Conservation (phyloP, 129 eudicot species). For the Saposhnikovia divaricata region DNA sequence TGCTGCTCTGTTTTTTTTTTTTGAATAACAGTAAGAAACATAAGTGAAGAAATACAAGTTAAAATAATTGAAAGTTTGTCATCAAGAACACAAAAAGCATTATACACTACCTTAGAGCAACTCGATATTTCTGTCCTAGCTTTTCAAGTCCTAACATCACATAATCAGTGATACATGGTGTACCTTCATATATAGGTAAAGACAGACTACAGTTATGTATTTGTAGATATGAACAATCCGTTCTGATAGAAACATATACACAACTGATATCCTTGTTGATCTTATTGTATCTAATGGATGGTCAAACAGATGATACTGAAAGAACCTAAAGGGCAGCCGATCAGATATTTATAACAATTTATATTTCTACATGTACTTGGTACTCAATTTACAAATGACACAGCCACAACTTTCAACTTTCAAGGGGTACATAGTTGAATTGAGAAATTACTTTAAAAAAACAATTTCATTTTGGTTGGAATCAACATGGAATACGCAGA, state of each 20-base stretch:
- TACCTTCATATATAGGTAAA: slow-evolving; percentile 38
- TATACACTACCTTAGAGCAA: slow-evolving; percentile 64
- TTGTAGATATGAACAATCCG: background rate
- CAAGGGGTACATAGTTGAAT: no score
- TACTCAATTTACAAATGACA: background rate
- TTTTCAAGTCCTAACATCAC: slow-evolving; percentile 99
- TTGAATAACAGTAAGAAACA: background rate
- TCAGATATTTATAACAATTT: background rate
- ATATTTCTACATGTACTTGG: background rate
- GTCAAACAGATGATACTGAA: background rate
- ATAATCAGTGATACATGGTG: slow-evolving; percentile 98
- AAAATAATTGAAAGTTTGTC: background rate
- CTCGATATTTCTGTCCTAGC: slow-evolving; percentile 88
- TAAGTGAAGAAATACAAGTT: background rate
- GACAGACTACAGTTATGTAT: background rate
- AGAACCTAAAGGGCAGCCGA: background rate
- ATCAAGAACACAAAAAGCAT: background rate
- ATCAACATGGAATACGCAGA: background rate
- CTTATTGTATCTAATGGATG: background rate
- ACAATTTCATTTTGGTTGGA: background rate
- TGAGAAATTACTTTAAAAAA: background rate
- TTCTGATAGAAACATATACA: background rate
- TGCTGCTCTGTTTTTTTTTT: background rate
- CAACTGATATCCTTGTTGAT: background rate
- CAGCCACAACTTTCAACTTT: background rate